Evolutionary conservation across 768 basidiomycete species (phyloP).

Genomic region (Lentinula sp.): DNA sequence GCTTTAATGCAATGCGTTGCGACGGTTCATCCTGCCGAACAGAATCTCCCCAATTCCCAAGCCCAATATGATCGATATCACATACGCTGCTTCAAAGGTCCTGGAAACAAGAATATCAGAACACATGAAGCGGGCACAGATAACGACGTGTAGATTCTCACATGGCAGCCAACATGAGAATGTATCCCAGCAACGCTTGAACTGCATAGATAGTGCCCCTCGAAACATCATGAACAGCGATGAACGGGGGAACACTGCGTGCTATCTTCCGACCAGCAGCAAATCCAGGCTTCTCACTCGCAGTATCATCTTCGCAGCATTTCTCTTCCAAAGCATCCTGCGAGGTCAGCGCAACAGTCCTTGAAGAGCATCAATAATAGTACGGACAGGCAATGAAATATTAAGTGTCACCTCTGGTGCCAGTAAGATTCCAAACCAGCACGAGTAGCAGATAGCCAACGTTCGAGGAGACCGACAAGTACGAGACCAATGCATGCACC

Average conservation of each 20-base stretch:
- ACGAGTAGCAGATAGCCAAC: conserved; percentile 58
- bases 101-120: conserved; percentile 29
- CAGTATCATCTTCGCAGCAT: not conserved
- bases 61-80: conserved; percentile 68
- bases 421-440: conserved; percentile 50
- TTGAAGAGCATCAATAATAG: not conserved
- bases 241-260: conserved; percentile 57
- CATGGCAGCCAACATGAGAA: conserved; percentile 82
- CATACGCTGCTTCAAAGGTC: conserved; percentile 78
- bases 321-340: not conserved
- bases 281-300: conserved; percentile 5
- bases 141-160: conserved; percentile 26
- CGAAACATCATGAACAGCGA: conserved; percentile 57
- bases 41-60: conserved; percentile 69
- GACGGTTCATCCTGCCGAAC: conserved; percentile 50
- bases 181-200: conserved; percentile 59
- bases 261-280: conserved; percentile 5
- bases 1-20: not conserved
- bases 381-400: not conserved
- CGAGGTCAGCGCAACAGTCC: not conserved
- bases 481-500: conserved; percentile 73
- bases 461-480: conserved; percentile 62
- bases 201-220: conserved; percentile 61
- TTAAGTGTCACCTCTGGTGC: conserved; percentile 42
- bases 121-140: not conserved